Conservation (phyloP, 2,329 filamentous ascomycete species). For the Sporothrix mexicana region DNA sequence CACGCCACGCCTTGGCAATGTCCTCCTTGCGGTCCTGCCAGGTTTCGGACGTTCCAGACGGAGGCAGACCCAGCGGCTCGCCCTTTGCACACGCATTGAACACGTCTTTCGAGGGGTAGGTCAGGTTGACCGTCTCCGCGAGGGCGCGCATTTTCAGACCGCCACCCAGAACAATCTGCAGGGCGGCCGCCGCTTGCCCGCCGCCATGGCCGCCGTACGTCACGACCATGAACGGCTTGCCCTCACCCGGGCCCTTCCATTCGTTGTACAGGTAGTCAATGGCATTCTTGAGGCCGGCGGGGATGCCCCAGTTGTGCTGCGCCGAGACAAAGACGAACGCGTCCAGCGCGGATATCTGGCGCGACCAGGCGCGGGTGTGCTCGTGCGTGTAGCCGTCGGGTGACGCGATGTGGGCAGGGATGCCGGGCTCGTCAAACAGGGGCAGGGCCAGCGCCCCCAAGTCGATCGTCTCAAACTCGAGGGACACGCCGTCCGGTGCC, state of each 20-base stretch:
- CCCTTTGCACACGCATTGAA: slow-evolving; percentile 32
- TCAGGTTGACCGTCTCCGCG: slow-evolving; percentile 39
- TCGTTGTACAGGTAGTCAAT: slow-evolving; percentile 59
- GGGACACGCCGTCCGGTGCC: neutral
- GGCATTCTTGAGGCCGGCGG: slow-evolving; percentile 57
- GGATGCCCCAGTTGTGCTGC: slow-evolving; percentile 56
- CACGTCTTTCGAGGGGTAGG: slow-evolving; percentile 38
- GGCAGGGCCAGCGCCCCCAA: slow-evolving; percentile 45
- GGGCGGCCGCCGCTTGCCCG: slow-evolving; percentile 39
- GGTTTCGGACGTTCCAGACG: neutral
- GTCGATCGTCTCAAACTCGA: slow-evolving; percentile 42
- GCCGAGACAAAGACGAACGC: slow-evolving; percentile 45
- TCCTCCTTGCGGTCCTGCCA: slow-evolving; percentile 38
- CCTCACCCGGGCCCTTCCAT: slow-evolving; percentile 45
- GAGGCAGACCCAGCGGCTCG: slow-evolving; percentile 35
- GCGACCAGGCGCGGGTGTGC: slow-evolving; percentile 47
- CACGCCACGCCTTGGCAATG: slow-evolving; percentile 37
- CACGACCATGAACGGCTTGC: slow-evolving; percentile 55
- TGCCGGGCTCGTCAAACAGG: slow-evolving; percentile 46
- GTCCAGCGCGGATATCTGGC: slow-evolving; percentile 42
- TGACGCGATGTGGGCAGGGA: slow-evolving; percentile 43
- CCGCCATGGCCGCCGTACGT: slow-evolving; percentile 54
- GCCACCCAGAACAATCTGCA: slow-evolving; percentile 41
- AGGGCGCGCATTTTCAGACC: slow-evolving; percentile 39
- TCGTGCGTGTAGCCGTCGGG: slow-evolving; percentile 44